Evolutionary conservation across 2,329 filamentous ascomycete genomes (phyloP), one percentile per base, ranked within the genome.

Genomic region (Pseudopyricularia javanii): DNA sequence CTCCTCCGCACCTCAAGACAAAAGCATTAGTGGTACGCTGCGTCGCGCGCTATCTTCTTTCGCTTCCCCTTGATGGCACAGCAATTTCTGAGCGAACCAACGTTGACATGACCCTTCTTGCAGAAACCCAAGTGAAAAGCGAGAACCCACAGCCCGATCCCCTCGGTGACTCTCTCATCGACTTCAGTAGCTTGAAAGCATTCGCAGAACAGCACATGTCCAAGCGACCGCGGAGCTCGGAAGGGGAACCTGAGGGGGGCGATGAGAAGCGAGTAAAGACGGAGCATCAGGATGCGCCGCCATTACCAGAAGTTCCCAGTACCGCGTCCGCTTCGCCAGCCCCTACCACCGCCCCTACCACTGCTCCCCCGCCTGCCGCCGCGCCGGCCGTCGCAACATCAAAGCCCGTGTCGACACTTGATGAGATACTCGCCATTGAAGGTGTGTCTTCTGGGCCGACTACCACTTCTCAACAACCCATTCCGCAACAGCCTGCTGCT

Each of bases 221-320:
- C 14, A 66, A 66, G 53, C 60, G 64, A 8, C 26, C 55, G 6
- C 54, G 60, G 45, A 58, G 57, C 17, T 56, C 59, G 12, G 58
- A 60, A 24, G 47, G 54, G 12, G 30, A 47, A 5, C 43, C 52
- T 7, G 54, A 55, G 3, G 51, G 48, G 8, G 49, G 32, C 50
- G 49, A 53, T 26, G 52, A 32, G 3, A 66, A 66, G 51, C 59
- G 62, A 20, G 47, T 56, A 33, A 64, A 61, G 55, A 58, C 53
- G 22, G 61, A 62, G 26, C 52, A 56, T 3, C 30, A 53, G 3
- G 40, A 49, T 0, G 53, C 11, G 3, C 34, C 11, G 3, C 34
- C 49, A 3, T 11, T 48, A 7, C 50, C 48, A 11, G 53, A 55
- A 15, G 24, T 45, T 45, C 40, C 40, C 6, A 14, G 8, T 15